These are phyloP conservation scores for Starmerella sp. DNA, from an alignment of 805 yeast species.

Conservation along the genomic window DNA sequence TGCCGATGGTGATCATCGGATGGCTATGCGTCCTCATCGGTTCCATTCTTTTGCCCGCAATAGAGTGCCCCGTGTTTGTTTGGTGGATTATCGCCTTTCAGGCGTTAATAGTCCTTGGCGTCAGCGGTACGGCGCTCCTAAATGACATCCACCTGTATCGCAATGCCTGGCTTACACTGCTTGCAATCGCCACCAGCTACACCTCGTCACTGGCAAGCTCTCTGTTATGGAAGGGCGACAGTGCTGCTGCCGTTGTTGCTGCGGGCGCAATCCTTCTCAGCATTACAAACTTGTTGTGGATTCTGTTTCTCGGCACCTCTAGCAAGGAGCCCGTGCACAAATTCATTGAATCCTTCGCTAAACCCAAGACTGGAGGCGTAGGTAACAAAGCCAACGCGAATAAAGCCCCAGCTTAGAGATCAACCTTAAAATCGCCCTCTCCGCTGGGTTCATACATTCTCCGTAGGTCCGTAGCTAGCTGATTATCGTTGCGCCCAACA, in stretches of 20 bases:
- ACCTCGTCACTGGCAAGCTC: constrained; percentile 71
- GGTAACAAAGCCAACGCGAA: background rate
- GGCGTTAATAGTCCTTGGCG: constrained; percentile 44
- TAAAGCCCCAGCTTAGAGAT: background rate
- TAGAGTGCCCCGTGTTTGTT: constrained; percentile 43
- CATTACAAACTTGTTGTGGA: constrained; percentile 71
- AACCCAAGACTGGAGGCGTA: background rate
- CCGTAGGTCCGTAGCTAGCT: background rate
- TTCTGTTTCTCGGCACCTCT: constrained; percentile 79
- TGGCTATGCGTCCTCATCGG: constrained; percentile 87
- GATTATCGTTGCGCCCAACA: constrained; percentile 37
- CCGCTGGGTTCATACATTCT: background rate
- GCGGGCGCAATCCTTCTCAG: constrained; percentile 80
- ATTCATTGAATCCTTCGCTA: constrained; percentile 68
- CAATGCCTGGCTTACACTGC: constrained; percentile 37
- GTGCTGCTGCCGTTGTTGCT: constrained; percentile 69
- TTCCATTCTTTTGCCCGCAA: constrained; percentile 46
- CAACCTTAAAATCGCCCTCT: background rate
- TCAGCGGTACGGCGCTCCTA: constrained; percentile 42
- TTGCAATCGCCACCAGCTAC: constrained; percentile 66
- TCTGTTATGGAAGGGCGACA: constrained; percentile 52
- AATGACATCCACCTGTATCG: constrained; percentile 60
- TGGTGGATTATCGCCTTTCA: constrained; percentile 95
- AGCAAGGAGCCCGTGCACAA: constrained; percentile 72
- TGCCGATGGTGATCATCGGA: constrained; percentile 55